These are phyloP conservation scores for Lachancea sp. DNA, from an alignment of 805 yeast species.

Conservation along the genomic window DNA sequence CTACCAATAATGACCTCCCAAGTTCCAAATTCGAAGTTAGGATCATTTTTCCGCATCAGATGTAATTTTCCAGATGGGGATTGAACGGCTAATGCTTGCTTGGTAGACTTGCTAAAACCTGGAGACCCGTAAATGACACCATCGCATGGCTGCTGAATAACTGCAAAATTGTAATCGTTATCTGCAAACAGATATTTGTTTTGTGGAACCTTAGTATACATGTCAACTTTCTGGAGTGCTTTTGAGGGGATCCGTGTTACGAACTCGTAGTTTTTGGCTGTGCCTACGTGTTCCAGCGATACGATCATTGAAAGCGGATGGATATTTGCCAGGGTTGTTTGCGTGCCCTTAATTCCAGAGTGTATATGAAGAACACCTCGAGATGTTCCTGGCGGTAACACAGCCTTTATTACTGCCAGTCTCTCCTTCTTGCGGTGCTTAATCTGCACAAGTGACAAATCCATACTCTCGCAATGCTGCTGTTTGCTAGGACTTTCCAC, in stretches of 20 bases:
- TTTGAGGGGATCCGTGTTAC: slow-evolving; percentile 69
- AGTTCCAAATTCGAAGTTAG: slow-evolving; percentile 41
- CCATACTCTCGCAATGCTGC: slow-evolving; percentile 25
- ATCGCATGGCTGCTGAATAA: slow-evolving; percentile 56
- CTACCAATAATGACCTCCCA: slow-evolving; percentile 59
- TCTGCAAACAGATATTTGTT: slow-evolving; percentile 50
- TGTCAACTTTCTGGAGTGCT: slow-evolving; percentile 60
- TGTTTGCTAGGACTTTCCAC: slow-evolving; percentile 43
- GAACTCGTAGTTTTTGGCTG: slow-evolving; percentile 52
- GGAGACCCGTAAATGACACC: slow-evolving; percentile 34
- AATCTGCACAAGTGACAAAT: slow-evolving; percentile 68
- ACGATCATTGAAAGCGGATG: slow-evolving; percentile 69
- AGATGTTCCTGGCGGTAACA: slow-evolving; percentile 60
- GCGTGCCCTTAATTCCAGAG: slow-evolving; percentile 59
- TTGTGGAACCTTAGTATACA: slow-evolving; percentile 84
- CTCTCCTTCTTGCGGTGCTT: slow-evolving; percentile 58
- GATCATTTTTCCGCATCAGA: slow-evolving; percentile 48
- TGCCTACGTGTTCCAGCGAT: slow-evolving; percentile 69
- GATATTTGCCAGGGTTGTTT: slow-evolving; percentile 47
- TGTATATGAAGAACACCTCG: slow-evolving; percentile 72
- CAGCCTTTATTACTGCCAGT: slow-evolving; percentile 71
- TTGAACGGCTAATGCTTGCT: slow-evolving; percentile 61
- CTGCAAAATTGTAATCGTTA: slow-evolving; percentile 57
- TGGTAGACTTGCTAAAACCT: slow-evolving; percentile 29
- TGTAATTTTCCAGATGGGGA: slow-evolving; percentile 79